Evolutionary conservation across 176 grass and related monocot genomes (phyloP), one percentile per base, ranked within the genome.

Genomic region (Zoysia japonica): DNA sequence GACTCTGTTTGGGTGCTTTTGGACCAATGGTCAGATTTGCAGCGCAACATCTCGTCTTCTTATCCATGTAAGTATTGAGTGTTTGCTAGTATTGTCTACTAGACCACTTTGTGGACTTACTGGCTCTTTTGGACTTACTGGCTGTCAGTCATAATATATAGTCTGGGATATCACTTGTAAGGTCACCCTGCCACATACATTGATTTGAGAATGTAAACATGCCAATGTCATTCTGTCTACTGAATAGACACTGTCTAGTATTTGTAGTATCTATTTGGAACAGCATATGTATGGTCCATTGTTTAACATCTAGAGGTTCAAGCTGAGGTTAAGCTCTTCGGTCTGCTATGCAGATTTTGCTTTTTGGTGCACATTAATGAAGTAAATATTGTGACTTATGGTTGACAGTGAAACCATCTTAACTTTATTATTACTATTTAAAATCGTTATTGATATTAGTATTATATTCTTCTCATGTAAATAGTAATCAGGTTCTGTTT

Each of bases 1-100:
- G 96, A 74, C 90, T 74, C 73, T 99, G 20, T 99, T 99, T 93
- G 96, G 96, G 17, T 99, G 96, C 90, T 99, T 99, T 85, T 99
- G 96, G 96, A 99, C 96, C 60, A 99, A 93, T 77, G 96, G 96
- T 78, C 96, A 99, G 81, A 99, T 99, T 77, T 99, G 96, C 86
- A 99, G 96, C 76, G 96, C 96, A 76, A 99, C 96, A 66, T 99
- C 96, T 61, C 96, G 96, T 40, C 92, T 99, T 86, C 67, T 99
- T 79, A 70, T 99, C 54, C 96, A 99, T 89, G 96, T 99, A 91
- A 91, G 83, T 83, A 41, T 68, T n/a, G 38, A 44, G 6, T 83
- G 50, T 61, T 9, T n/a, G 11, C 36, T 85, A 5, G 19, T 81
- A 46, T 52, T 85, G 37, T 28, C 3, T 52, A 62, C 38, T 59